phyloP scores from a whole-genome alignment of 805 yeast genomes.

The Pichia exigua region DNA sequence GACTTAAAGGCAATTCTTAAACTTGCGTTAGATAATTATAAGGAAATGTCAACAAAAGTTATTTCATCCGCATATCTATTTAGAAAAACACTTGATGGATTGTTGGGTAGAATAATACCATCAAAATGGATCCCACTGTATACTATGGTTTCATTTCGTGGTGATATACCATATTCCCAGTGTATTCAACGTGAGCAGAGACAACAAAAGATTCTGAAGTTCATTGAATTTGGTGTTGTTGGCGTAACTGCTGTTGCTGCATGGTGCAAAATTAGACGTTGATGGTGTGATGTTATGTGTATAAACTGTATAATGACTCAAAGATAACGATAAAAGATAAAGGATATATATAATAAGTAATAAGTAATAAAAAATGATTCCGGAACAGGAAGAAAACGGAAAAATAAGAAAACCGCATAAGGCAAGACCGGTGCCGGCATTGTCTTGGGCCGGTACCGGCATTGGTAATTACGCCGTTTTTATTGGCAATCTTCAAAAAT shows the following conservation, averaged over 20 bases:
- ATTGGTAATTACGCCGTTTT: neutral
- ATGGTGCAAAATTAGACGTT: constrained; percentile 1
- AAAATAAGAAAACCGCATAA: neutral
- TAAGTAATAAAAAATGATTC: neutral
- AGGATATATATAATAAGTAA: neutral
- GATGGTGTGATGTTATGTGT: neutral
- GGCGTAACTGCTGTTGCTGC: constrained; percentile 2
- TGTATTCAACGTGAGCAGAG: constrained; percentile 49
- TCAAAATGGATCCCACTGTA: constrained; percentile 78
- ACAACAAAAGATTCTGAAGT: constrained; percentile 45
- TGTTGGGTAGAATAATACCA: constrained; percentile 50
- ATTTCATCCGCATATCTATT: constrained; percentile 50
- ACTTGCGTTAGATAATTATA: constrained; percentile 72
- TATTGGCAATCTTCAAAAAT: neutral
- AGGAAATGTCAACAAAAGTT: constrained; percentile 82
- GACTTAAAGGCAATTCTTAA: constrained; percentile 73
- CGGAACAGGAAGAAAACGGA: neutral
- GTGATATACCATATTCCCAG: constrained; percentile 68
- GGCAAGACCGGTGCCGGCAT: neutral
- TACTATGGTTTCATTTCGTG: constrained; percentile 86
- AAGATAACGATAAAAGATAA: neutral
- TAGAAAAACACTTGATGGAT: constrained; percentile 61
- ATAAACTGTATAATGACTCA: neutral
- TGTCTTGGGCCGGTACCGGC: neutral
- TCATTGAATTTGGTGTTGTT: constrained; percentile 17